phyloP scores from a whole-genome alignment of 441 rosid genomes.

The Oxalis stricta region DNA sequence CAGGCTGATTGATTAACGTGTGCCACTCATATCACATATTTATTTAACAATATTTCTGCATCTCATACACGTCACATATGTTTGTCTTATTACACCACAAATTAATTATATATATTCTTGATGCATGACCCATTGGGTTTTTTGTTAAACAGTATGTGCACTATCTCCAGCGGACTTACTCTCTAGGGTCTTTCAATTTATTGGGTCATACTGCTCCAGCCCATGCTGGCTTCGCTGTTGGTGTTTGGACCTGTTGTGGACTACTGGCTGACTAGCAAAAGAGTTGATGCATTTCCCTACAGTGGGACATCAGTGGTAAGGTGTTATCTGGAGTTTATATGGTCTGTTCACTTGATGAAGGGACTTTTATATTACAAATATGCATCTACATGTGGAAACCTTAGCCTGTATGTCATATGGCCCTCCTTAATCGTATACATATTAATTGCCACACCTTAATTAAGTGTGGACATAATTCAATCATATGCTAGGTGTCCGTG shows the following conservation, averaged over 20 bases:
- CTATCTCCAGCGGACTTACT: constrained; percentile 75
- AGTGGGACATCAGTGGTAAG: constrained; percentile 51
- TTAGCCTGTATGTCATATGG: neutral
- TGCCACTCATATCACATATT: no score
- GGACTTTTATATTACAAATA: neutral
- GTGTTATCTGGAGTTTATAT: constrained; percentile 1
- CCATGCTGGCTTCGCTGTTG: constrained; percentile 77
- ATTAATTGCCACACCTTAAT: no score
- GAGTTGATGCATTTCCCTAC: constrained; percentile 57
- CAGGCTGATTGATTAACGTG: no score
- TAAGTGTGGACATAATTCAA: no score
- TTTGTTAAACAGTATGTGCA: constrained; percentile 74
- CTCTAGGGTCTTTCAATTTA: constrained; percentile 76
- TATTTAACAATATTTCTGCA: no score
- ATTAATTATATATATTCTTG: neutral
- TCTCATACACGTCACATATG: no score
- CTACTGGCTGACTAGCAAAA: constrained; percentile 70
- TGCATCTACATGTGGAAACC: neutral
- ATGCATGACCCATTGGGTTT: neutral
- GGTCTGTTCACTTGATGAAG: constrained; percentile 2
- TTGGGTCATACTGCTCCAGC: constrained; percentile 95
- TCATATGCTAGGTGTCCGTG: no score
- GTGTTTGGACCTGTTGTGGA: constrained; percentile 81
- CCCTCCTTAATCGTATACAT: no score
- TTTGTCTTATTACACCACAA: no score